phyloP scores from a whole-genome alignment of 176 grass and related monocot species.

The Areca catechu region DNA sequence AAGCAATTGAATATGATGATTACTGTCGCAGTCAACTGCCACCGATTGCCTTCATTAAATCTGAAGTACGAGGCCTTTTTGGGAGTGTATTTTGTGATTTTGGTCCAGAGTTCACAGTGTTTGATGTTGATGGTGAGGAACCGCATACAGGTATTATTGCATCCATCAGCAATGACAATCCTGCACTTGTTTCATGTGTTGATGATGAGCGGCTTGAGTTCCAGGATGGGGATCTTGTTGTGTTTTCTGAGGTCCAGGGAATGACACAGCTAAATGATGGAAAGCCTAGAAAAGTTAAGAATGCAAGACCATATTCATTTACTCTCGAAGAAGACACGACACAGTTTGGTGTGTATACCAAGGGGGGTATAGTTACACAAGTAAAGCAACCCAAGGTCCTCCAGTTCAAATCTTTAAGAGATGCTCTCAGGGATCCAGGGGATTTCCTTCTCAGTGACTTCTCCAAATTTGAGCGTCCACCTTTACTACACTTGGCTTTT shows the following conservation, averaged over 20 bases:
- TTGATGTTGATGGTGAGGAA: constrained; percentile 91
- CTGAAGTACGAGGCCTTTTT: constrained; percentile 77
- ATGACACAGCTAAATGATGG: constrained; percentile 89
- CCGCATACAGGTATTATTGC: constrained; percentile 88
- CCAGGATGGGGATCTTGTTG: constrained; percentile 80
- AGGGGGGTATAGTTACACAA: constrained; percentile 84
- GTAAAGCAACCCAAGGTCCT: constrained; percentile 77
- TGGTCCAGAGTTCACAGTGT: constrained; percentile 73
- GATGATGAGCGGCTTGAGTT: constrained; percentile 92
- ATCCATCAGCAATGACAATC: constrained; percentile 79
- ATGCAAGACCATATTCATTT: constrained; percentile 79
- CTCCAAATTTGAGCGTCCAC: constrained; percentile 77
- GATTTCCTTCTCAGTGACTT: constrained; percentile 93
- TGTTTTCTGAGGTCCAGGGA: constrained; percentile 85
- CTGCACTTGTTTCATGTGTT: constrained; percentile 70
- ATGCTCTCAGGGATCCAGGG: constrained; percentile 73
- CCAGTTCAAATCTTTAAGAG: constrained; percentile 72
- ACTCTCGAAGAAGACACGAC: constrained; percentile 81
- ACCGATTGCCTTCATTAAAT: constrained; percentile 87
- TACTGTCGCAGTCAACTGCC: constrained; percentile 79
- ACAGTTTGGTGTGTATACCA: constrained; percentile 51
- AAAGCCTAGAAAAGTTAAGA: constrained; percentile 75
- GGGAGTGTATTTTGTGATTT: constrained; percentile 85
- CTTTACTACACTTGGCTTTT: constrained; percentile 81
- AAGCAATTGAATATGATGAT: constrained; percentile 63